Conservation (phyloP, 352 stramenopile genomes). For the Phytophthora quininea region DNA sequence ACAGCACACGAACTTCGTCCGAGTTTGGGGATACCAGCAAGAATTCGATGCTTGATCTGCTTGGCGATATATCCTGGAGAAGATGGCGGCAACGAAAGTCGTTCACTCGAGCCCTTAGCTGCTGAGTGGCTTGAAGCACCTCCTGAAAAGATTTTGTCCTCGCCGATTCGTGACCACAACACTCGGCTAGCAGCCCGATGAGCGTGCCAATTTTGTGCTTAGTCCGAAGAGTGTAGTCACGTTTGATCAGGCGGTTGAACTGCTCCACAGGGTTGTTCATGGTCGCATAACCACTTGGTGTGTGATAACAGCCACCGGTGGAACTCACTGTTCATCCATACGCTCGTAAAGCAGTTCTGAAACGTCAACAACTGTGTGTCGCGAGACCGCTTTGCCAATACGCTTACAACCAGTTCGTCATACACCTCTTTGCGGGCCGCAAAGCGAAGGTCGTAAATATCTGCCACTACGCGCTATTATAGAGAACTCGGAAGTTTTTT, state of each 20-base stretch:
- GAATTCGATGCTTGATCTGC: background rate
- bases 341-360: background rate
- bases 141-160: background rate
- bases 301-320: constrained; percentile 14
- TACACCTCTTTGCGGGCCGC: background rate
- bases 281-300: background rate
- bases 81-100: background rate
- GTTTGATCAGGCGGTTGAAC: constrained; percentile 16
- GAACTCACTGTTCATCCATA: background rate
- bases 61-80: background rate
- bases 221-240: constrained; percentile 13
- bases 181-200: background rate
- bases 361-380: background rate
- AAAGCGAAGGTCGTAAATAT: no score
- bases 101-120: background rate
- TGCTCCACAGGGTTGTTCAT: background rate
- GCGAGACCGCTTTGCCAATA: background rate
- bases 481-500: no score
- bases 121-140: background rate
- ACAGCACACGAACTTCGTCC: background rate
- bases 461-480: no score
- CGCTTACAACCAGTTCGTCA: background rate
- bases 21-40: background rate
- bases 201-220: background rate
- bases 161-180: background rate